A percentile compares a stretch with the other conserved stretches of the same genome.
Evolutionary conservation across 371 early-diverging fungal species (phyloP).

Genomic region (Mortierella sp.): DNA sequence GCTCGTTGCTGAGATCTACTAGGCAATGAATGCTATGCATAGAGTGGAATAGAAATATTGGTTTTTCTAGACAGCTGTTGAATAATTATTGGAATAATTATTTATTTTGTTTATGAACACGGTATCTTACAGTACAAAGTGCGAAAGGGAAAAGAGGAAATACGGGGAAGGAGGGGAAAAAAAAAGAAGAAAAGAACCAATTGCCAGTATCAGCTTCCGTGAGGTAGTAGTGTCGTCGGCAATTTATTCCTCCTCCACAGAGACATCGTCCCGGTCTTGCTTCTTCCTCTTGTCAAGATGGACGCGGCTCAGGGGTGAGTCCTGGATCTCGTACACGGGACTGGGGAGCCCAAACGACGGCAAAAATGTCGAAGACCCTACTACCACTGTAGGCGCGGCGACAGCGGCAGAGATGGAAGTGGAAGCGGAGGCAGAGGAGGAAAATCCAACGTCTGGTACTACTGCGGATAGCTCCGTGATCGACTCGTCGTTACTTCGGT

Average conservation of each 20-base stretch:
- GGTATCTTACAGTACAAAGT: background rate
- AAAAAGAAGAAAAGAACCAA: background rate
- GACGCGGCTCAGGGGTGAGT: background rate
- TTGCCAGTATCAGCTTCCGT: background rate
- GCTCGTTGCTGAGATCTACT: constrained; percentile 60
- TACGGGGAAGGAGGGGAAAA: no score
- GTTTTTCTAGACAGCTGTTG: background rate
- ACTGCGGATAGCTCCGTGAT: background rate
- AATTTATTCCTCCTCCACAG: no score
- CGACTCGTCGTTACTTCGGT: background rate
- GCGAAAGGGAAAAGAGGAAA: background rate
- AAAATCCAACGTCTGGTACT: background rate
- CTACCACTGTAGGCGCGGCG: background rate
- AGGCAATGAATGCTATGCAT: no score
- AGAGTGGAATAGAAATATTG: constrained; percentile 14
- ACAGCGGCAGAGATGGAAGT: background rate
- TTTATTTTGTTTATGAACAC: background rate
- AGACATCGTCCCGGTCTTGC: background rate
- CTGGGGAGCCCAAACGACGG: constrained; percentile 11
- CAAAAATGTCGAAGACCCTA: background rate
- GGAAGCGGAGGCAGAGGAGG: background rate
- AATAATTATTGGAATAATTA: background rate
- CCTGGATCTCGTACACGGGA: constrained; percentile 23
- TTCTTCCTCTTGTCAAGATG: background rate
- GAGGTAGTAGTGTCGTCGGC: no score